These are phyloP conservation scores for Alternaria triticimaculans DNA, from an alignment of 2,329 filamentous ascomycete genomes.

Conservation along the genomic window DNA sequence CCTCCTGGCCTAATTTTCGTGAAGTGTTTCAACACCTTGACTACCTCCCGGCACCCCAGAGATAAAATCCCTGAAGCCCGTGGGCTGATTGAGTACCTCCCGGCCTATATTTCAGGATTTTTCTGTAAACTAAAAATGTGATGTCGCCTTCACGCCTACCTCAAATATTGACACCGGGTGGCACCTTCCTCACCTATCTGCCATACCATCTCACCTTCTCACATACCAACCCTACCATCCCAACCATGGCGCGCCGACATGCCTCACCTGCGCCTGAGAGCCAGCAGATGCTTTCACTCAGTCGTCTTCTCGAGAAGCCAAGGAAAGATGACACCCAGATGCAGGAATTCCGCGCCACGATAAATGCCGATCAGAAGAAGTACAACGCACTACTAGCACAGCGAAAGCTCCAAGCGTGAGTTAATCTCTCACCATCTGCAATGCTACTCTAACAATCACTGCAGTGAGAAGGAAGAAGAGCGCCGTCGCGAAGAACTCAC, in stretches of 20 bases:
- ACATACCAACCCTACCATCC: background rate
- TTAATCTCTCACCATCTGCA: background rate
- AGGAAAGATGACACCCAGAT: slow-evolving; percentile 30
- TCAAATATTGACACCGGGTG: background rate
- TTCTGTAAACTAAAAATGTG: background rate
- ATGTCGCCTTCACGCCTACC: background rate
- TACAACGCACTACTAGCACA: slow-evolving; percentile 27
- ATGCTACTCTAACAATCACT: background rate
- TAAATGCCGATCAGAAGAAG: slow-evolving; percentile 22
- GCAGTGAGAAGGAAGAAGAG: slow-evolving; percentile 23
- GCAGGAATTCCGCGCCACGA: slow-evolving; percentile 26
- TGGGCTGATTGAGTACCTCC: background rate
- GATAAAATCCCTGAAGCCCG: background rate
- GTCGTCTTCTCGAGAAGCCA: slow-evolving; percentile 24
- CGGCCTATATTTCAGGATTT: background rate
- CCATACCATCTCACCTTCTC: background rate
- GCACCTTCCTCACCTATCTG: background rate
- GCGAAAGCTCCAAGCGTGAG: slow-evolving; percentile 30
- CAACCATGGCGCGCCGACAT: slow-evolving; percentile 25
- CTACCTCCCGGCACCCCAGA: background rate
- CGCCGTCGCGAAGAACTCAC: slow-evolving; percentile 32
- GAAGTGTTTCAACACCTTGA: background rate
- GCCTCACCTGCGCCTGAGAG: slow-evolving; percentile 23
- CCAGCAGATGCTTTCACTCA: slow-evolving; percentile 34
- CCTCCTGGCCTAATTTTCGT: background rate